Evolutionary conservation across 225 moss, liverwort and hornwort species (phyloP).

Genomic region (Marchantia polymorpha): DNA sequence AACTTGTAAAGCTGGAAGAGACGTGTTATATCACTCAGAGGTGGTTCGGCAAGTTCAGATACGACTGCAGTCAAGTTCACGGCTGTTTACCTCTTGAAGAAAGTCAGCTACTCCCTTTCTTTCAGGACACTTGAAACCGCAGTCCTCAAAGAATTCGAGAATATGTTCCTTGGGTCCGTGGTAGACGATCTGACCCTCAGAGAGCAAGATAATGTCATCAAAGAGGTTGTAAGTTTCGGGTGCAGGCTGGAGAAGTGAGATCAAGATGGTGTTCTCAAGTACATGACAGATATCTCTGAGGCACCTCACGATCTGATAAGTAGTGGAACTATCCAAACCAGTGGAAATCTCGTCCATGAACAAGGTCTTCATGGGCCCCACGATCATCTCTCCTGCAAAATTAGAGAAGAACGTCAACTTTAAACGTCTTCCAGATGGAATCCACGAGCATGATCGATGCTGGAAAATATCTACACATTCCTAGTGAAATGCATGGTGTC

Average conservation of each 20-base stretch:
- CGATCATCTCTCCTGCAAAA: conserved; percentile 29
- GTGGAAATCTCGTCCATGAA: conserved; percentile 36
- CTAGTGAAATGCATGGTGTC: no score
- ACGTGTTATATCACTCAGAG: no score
- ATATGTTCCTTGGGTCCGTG: conserved; percentile 26
- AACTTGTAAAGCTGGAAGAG: no score
- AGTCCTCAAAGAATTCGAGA: conserved; percentile 23
- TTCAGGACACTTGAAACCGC: conserved; percentile 29
- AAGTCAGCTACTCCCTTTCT: conserved; percentile 33
- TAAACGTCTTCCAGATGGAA: neutral
- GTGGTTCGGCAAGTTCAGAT: no score
- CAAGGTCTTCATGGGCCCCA: conserved; percentile 23
- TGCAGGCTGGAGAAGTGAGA: conserved; percentile 33
- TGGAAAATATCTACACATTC: no score
- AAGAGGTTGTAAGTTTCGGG: conserved; percentile 29
- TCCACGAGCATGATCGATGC: no score
- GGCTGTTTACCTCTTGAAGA: conserved; percentile 28
- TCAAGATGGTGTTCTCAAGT: conserved; percentile 26
- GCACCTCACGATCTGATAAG: conserved; percentile 28
- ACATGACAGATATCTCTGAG: conserved; percentile 20
- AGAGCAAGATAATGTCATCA: conserved; percentile 27
- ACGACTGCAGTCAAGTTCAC: neutral
- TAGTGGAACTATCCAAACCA: conserved; percentile 33
- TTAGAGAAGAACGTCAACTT: neutral
- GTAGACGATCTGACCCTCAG: conserved; percentile 30